phyloP scores from a whole-genome alignment of 2,329 filamentous ascomycete species.

The Phaeoacremonium minimum region DNA sequence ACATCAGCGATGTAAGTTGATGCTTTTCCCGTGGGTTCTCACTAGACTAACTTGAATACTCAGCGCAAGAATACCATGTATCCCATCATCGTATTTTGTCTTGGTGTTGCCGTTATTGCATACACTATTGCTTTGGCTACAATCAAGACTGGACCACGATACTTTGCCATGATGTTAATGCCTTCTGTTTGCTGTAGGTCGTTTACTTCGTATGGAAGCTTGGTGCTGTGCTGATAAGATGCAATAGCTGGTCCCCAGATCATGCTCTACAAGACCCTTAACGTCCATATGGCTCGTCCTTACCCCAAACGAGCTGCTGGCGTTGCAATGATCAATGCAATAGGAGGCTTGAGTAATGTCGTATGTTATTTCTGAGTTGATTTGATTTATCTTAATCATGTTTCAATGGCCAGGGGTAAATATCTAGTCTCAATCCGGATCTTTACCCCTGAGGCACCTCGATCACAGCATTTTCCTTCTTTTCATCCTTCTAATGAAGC shows the following conservation, averaged over 20 bases:
- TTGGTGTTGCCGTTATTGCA: conserved; percentile 25
- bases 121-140: conserved; percentile 32
- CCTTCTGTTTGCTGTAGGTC: no score
- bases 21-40: no score
- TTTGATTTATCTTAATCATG: no score
- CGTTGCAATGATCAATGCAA: conserved; percentile 32
- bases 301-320: conserved; percentile 35
- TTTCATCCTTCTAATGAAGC: no score
- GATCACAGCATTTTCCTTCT: no score
- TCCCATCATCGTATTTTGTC: conserved; percentile 26
- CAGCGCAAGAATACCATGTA: conserved; percentile 30
- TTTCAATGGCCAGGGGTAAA: no score
- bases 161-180: conserved; percentile 36
- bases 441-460: no score
- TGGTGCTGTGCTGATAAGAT: no score
- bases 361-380: no score
- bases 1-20: no score
- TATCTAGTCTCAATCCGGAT: no score
- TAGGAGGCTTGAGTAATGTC: conserved; percentile 26
- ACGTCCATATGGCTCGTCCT: conserved; percentile 33
- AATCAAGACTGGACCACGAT: conserved; percentile 29
- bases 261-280: conserved; percentile 34
- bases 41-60: conserved; percentile 28
- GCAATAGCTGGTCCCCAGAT: conserved; percentile 33
- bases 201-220: no score